A percentile compares a stretch with the other conserved stretches of the same genome.
phyloP scores from a whole-genome alignment of 73 alveolate species.

The Effrenium voratum region DNA sequence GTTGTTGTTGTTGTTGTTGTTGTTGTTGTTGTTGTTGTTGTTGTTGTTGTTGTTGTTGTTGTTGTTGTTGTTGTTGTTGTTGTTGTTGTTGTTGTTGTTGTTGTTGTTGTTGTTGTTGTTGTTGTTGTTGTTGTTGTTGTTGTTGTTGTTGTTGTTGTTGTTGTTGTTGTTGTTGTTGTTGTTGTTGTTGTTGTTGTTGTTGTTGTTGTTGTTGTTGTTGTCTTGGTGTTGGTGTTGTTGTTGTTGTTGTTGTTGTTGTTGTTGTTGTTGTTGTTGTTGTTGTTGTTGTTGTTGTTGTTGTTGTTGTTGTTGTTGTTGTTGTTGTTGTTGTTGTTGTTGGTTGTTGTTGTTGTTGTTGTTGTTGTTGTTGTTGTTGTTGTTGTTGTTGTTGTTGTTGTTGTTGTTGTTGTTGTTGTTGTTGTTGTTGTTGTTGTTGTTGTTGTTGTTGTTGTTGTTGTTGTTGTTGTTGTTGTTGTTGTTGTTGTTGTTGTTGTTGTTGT shows the following conservation, averaged over 20 bases:
- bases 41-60: not conserved
- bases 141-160: not conserved
- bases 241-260: not conserved
- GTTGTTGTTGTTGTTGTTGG: not conserved
- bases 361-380: not conserved
- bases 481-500: not conserved
- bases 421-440: not conserved
- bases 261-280: not conserved
- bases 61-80: not conserved
- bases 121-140: not conserved
- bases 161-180: not conserved
- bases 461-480: not conserved
- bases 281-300: not conserved
- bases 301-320: not conserved
- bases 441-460: not conserved
- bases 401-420: not conserved
- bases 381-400: not conserved
- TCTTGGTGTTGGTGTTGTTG: not conserved
- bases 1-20: not conserved
- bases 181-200: not conserved
- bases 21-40: not conserved
- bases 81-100: not conserved
- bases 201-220: not conserved
- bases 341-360: not conserved
- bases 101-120: not conserved